Evolutionary conservation across 805 yeast species (phyloP), one percentile per base, ranked within the genome.

Genomic region (Cyberlindnera sargentensis): DNA sequence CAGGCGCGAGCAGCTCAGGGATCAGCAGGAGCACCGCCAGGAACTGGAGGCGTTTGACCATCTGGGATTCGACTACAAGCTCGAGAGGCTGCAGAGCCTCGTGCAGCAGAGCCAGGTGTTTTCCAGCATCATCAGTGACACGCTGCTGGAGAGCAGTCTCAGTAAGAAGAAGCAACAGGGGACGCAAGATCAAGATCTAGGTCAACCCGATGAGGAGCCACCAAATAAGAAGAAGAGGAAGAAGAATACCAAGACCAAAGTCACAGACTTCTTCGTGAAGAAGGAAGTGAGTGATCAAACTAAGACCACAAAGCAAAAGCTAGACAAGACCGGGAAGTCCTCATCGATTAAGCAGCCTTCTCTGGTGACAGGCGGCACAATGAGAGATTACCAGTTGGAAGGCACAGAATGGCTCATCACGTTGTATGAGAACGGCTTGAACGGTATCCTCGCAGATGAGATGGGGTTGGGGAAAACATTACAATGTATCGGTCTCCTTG

Each of bases 381-480:
- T 91, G 71, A 87, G 88, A 56, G 84, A 80, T 28, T 89, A 93
- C 58, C 99, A 91, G 63, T 61, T 87, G 20, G 89, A 84, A 44
- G 99, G 98, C 1, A 72, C 91, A 44, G 89, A 87, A 50, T 91
- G 98, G 98, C 66, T 93, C 35, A 75, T 82, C 10, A 83, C 96
- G 0, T 65, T 91, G 26, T 93, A 84, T 60, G 95, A 90, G 58
- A 93, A 91, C 62, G 99, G 98, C 0, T 68, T 91, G 28, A 91
- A 91, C 61, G 99, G 98, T 3, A 90, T 93, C 31, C 66, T 93
- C 23, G 98, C 98, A 1, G 98, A 93, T 65, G 98, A 91, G 62
- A 91, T 91, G 99, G 98, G 98, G 0, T 67, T 91, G 26, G 99
- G 99, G 2, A 91, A 91, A 60, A 93, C 99, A 0, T 63, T 91